phyloP scores from a whole-genome alignment of 2,329 filamentous ascomycete species.

The Ilyonectria destructans region DNA sequence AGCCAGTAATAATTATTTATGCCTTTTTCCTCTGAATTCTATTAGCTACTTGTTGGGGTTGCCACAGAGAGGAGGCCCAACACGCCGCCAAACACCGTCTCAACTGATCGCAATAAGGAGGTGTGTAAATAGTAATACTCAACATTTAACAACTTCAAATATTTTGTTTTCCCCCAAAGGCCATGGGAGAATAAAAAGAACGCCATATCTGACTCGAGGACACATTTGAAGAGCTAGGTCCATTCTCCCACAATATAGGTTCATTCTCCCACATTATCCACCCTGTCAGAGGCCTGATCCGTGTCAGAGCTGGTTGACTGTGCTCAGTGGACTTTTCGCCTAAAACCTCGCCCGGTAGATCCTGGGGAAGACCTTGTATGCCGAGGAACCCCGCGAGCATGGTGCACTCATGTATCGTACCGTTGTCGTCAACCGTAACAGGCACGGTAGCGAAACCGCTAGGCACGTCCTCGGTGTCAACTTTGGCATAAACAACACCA shows the following conservation, averaged over 20 bases:
- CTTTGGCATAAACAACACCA: slow-evolving; percentile 13
- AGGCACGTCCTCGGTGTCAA: slow-evolving; percentile 23
- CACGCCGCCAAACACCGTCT: no score
- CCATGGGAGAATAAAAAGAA: no score
- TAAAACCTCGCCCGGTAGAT: not conserved
- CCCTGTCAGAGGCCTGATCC: slow-evolving; percentile 3
- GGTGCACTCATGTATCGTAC: not conserved
- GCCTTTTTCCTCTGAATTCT: no score
- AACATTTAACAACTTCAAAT: no score
- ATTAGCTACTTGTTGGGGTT: no score
- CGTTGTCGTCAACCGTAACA: slow-evolving; percentile 30
- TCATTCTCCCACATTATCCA: slow-evolving; percentile 16
- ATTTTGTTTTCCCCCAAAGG: no score
- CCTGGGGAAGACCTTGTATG: slow-evolving; percentile 17
- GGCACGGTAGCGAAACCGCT: slow-evolving; percentile 33
- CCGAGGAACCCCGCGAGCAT: slow-evolving; percentile 42
- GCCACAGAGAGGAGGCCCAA: no score
- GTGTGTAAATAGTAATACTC: no score
- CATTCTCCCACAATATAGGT: slow-evolving; percentile 7
- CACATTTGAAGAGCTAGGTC: not conserved
- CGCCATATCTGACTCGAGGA: no score
- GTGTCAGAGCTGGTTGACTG: not conserved
- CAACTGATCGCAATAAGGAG: no score
- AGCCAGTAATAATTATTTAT: no score
- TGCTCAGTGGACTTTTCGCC: not conserved